Conservation (phyloP, 805 yeast genomes). For the Pichia rugopelliculosa region DNA sequence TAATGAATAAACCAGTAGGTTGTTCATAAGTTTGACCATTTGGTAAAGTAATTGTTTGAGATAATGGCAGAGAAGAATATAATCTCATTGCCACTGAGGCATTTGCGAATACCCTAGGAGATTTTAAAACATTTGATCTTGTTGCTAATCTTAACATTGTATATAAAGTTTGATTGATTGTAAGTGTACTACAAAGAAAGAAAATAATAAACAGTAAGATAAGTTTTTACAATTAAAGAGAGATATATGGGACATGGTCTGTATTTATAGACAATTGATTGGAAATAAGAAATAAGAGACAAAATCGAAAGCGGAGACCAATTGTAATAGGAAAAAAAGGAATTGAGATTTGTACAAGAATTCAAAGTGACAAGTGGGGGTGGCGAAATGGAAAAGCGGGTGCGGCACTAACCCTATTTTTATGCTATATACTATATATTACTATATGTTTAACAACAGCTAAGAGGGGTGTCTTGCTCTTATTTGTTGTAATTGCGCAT, state of each 20-base stretch:
- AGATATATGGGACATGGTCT: neutral
- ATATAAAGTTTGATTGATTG: neutral
- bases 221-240: neutral
- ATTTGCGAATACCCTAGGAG: neutral
- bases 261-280: neutral
- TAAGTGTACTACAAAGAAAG: neutral
- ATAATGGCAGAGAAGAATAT: slow-evolving; percentile 18
- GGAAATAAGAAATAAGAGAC: neutral
- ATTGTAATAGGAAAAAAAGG: too few species aligned
- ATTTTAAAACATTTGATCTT: neutral
- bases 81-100: slow-evolving; percentile 7
- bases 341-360: too few species aligned
- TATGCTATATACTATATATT: too few species aligned
- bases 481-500: neutral
- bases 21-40: slow-evolving; percentile 29
- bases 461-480: neutral
- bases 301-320: neutral
- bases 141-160: slow-evolving; percentile 9
- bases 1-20: slow-evolving; percentile 55
- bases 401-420: neutral
- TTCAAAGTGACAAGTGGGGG: neutral
- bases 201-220: neutral
- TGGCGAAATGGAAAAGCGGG: neutral
- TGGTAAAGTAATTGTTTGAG: slow-evolving; percentile 29
- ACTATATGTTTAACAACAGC: neutral